Conservation (phyloP, 257 asterid species). For the Jasminum sambac region DNA sequence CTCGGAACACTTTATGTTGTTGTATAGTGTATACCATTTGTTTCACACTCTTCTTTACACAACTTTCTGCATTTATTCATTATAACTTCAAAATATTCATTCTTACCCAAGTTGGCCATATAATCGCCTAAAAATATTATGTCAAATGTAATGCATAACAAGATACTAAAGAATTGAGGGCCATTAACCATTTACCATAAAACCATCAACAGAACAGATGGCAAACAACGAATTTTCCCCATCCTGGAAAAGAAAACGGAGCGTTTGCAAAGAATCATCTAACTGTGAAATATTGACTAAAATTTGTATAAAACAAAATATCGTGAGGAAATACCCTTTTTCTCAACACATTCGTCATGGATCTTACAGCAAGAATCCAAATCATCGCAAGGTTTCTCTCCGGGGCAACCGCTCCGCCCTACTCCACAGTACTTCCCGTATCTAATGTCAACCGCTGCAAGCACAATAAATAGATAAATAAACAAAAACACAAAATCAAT, state of each 20-base stretch:
- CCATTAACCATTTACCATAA: constrained; percentile 1
- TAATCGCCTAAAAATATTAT: neutral
- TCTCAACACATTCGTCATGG: constrained; percentile 82
- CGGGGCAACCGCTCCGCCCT: constrained; percentile 90
- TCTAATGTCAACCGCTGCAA: constrained; percentile 68
- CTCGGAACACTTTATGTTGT: neutral
- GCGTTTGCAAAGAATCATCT: neutral
- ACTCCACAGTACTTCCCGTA: constrained; percentile 96
- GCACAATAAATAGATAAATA: constrained; percentile 16
- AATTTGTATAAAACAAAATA: neutral
- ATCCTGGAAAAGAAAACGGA: too few relatives aligned
- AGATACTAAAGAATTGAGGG: neutral
- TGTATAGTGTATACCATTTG: neutral
- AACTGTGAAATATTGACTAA: neutral
- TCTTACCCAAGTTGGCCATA: neutral
- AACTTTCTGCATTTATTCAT: neutral
- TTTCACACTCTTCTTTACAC: neutral
- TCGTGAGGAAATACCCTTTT: constrained; percentile 45
- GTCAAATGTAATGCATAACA: neutral
- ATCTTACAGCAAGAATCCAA: constrained; percentile 86
- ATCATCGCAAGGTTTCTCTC: constrained; percentile 96
- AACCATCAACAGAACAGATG: neutral
- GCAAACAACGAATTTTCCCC: neutral
- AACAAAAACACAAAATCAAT: neutral
- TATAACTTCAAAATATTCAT: neutral